Conservation (phyloP, 2,329 filamentous ascomycete species). For the Botrytis tulipae region DNA sequence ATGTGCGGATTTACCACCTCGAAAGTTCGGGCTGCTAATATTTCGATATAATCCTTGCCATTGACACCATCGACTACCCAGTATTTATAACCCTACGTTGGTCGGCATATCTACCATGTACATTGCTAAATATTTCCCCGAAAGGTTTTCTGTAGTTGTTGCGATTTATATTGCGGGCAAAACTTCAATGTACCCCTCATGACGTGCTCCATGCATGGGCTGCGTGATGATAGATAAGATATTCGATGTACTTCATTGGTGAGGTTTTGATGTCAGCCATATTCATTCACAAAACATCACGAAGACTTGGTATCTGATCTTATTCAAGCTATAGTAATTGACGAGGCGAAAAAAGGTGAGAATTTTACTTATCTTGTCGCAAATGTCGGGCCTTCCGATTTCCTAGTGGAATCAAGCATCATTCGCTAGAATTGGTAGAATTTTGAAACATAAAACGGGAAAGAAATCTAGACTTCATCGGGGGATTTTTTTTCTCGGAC, state of each 20-base stretch:
- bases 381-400: background rate
- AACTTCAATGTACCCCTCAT: slow-evolving; percentile 19
- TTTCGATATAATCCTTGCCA: slow-evolving; percentile 22
- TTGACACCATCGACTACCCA: slow-evolving; percentile 21
- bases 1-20: background rate
- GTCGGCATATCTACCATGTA: background rate
- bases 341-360: background rate
- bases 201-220: slow-evolving; percentile 18
- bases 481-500: background rate
- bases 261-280: background rate
- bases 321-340: background rate
- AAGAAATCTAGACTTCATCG: background rate
- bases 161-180: background rate
- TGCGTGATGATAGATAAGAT: slow-evolving; percentile 21
- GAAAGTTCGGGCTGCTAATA: background rate
- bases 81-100: background rate
- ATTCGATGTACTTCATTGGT: slow-evolving; percentile 3
- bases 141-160: no score
- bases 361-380: background rate
- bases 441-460: background rate
- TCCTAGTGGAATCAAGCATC: background rate
- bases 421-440: background rate
- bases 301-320: background rate
- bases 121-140: background rate
- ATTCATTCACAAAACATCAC: background rate